Conservation (phyloP, 1,139 yeast genomes). For the Kazachstania sp. region DNA sequence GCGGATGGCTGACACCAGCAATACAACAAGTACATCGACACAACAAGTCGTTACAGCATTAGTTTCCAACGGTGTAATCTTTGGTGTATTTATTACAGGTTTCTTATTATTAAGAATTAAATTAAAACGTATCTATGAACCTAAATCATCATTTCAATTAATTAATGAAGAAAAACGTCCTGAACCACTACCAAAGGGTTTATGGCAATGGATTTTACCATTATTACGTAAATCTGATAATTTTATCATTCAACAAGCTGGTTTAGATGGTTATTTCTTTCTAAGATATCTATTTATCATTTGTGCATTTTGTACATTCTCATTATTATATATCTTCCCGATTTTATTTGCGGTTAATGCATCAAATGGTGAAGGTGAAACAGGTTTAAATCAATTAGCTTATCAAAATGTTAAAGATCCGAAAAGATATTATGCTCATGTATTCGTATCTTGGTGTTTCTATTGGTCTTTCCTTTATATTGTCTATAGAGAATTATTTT, state of each 20-base stretch:
- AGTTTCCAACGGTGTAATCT: conserved; percentile 46
- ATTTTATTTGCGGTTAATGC: conserved; percentile 61
- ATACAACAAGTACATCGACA: conserved; percentile 41
- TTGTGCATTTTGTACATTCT: conserved; percentile 33
- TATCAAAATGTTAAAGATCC: conserved; percentile 58
- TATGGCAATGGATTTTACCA: conserved; percentile 53
- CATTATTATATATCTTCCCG: conserved; percentile 44
- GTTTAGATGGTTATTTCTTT: conserved; percentile 67
- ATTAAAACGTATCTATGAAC: conserved; percentile 57
- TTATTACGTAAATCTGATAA: conserved; percentile 54
- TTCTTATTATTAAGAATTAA: conserved; percentile 49
- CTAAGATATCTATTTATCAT: conserved; percentile 48
- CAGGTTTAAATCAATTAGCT: conserved; percentile 70
- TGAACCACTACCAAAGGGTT: conserved; percentile 53
- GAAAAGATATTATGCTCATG: conserved; percentile 74
- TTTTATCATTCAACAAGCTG: conserved; percentile 61
- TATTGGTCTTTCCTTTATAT: conserved; percentile 63
- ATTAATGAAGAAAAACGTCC: conserved; percentile 56
- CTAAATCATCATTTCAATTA: conserved; percentile 50
- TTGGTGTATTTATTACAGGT: conserved; percentile 43
- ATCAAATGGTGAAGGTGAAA: conserved; percentile 44
- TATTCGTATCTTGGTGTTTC: conserved; percentile 68
- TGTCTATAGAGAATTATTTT: conserved; percentile 73
- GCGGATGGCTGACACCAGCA: not conserved
- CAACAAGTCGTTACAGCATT: conserved; percentile 57